Percentiles rank a stretch among this genome's conserved stretches.
Conservation (phyloP, 2,329 filamentous ascomycete species). For the Colletotrichum sp. region DNA sequence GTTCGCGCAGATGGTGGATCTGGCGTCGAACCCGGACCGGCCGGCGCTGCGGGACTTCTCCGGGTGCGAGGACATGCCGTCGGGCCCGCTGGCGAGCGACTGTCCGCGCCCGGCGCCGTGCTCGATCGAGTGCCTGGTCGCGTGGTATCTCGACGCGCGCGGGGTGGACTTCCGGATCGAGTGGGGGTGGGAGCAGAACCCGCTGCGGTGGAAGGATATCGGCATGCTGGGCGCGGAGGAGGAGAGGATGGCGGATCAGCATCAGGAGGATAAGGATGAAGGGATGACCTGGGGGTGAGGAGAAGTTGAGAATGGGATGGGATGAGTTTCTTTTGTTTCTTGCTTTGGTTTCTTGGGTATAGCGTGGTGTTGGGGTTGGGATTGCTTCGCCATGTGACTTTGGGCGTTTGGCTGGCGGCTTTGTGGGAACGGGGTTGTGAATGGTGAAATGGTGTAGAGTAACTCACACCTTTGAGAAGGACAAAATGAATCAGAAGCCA, state of each 20-base stretch:
- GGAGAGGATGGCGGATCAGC: conserved; percentile 9
- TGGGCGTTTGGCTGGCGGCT: background rate
- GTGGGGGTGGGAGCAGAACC: conserved; percentile 16
- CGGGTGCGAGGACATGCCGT: conserved; percentile 20
- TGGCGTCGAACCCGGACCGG: conserved; percentile 10
- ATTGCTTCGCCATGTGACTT: background rate
- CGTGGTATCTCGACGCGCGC: conserved; percentile 21
- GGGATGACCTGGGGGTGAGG: conserved; percentile 6
- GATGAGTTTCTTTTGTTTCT: background rate
- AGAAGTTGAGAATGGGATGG: background rate
- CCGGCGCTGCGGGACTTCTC: conserved; percentile 17
- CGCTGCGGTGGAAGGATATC: conserved; percentile 1
- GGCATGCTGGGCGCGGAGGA: conserved; percentile 1
- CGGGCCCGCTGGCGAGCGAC: conserved; percentile 10
- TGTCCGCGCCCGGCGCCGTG: conserved; percentile 17
- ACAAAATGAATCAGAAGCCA: background rate
- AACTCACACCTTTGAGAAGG: background rate
- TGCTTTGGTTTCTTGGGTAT: background rate
- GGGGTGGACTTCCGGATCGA: conserved; percentile 19
- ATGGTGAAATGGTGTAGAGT: background rate
- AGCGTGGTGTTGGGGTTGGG: conserved; percentile 11
- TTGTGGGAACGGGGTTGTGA: background rate
- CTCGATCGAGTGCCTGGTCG: conserved; percentile 21
- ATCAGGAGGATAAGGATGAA: background rate
- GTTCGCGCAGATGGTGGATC: conserved; percentile 18